Evolutionary conservation across 2,329 filamentous ascomycete genomes (phyloP), one percentile per base, ranked within the genome.

Genomic region (Cercospora sojina): DNA sequence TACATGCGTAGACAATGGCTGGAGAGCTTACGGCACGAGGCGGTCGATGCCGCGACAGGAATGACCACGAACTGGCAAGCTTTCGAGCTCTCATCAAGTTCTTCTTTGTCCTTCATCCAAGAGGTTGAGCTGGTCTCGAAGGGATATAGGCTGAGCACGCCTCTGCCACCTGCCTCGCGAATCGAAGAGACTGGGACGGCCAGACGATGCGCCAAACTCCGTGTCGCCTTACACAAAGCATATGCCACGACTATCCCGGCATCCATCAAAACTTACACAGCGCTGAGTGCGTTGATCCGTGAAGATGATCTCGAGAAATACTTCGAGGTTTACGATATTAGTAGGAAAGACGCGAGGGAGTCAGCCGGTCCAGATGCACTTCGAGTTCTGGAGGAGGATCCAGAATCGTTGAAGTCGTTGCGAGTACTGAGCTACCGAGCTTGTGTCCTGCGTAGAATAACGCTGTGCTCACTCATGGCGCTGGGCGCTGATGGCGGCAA

Each of bases 71-170:
- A 88, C 74, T 88, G 92, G 43, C 92, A 96, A 75, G 88, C 89
- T 59, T 92, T 96, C 72, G 93, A 97, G 78, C 87, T 89, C 47
- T 89, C 90, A 23, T 88, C 87, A 47, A 88, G 89, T 43, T 90
- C 91, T 32, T 90, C 91, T 2, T 83, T 97, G 64, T 88, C 90
- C 41, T 85, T 97, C 67, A 90, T 97, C 69, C 93, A 97, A 77
- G 93, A 97, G 79, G 93, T 97, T n/a, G 93, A 97, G 80, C 84
- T 97, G 32, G 93, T 97, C 27, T 96, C 93, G 31, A 88, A 93
- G 72, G 93, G 93, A 23, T 97, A 96, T 78, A 86, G 91, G 80
- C 84, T 97, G 88, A 96, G 92, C 83, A 90, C 88, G 16, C 94
- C 93, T 25, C 81, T 98, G 38, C 94, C 95, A 6, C 95, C 95